A percentile compares a stretch with the other conserved stretches of the same genome.
These are phyloP conservation scores for Colletotrichum sp. DNA, from an alignment of 2,329 filamentous ascomycete genomes.

Conservation along the genomic window DNA sequence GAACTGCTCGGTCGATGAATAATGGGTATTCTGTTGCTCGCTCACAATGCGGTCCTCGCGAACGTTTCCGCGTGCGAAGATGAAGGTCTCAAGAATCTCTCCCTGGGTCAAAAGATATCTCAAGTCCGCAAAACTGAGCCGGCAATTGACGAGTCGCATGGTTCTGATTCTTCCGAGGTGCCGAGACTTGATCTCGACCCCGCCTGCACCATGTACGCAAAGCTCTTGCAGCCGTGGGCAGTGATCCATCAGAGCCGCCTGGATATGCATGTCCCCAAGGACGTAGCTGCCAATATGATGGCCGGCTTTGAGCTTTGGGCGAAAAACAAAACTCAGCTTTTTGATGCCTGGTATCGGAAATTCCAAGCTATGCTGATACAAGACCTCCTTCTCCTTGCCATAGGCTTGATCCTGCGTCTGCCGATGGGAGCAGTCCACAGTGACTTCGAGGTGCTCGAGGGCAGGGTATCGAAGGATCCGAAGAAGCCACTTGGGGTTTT, in stretches of 20 bases:
- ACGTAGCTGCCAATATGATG: background rate
- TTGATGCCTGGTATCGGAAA: background rate
- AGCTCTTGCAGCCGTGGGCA: background rate
- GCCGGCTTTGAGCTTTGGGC: background rate
- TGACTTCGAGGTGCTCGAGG: background rate
- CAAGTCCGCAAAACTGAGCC: background rate
- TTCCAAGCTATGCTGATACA: background rate
- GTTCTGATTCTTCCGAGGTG: background rate
- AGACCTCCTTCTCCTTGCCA: background rate
- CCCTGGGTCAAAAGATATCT: background rate
- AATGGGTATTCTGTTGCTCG: background rate
- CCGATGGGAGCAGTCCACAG: background rate
- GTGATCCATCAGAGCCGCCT: background rate
- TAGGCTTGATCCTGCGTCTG: background rate
- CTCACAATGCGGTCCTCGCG: background rate
- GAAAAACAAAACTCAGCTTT: background rate
- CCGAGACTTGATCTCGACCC: background rate
- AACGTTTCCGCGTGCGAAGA: background rate
- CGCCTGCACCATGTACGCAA: background rate
- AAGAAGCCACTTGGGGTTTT: background rate
- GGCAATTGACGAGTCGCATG: background rate
- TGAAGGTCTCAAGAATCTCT: background rate
- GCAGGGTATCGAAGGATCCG: background rate
- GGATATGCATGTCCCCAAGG: background rate
- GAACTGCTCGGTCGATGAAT: background rate